Evolutionary conservation across 371 early-diverging fungal genomes (phyloP).

Genomic region (Paraphysoderma sedebokerense): DNA sequence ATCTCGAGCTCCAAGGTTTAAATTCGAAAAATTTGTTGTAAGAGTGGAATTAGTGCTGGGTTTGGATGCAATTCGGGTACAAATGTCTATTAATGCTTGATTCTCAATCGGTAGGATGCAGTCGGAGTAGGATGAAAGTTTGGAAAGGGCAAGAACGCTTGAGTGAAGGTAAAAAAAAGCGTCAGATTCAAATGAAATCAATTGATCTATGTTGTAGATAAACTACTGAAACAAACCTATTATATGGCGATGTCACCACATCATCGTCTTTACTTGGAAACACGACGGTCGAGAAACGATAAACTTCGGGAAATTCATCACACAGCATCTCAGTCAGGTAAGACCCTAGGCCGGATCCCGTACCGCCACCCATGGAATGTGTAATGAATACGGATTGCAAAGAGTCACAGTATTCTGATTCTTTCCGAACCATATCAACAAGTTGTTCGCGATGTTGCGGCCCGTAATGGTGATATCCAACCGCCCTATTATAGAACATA

Average conservation of each 20-base stretch:
- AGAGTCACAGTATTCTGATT: slow-evolving; percentile 42
- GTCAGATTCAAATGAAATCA: neutral
- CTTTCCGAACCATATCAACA: slow-evolving; percentile 27
- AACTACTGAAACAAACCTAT: too few species aligned
- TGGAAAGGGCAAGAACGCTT: slow-evolving; percentile 33
- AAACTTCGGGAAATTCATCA: slow-evolving; percentile 32
- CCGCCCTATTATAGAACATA: too few species aligned
- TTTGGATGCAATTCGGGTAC: slow-evolving; percentile 7
- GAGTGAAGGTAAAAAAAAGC: slow-evolving; percentile 1
- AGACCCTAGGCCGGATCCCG: slow-evolving; percentile 51
- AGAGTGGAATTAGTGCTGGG: neutral
- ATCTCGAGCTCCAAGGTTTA: slow-evolving; percentile 3
- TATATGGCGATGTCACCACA: slow-evolving; percentile 40
- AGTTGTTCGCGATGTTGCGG: slow-evolving; percentile 19
- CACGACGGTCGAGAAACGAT: slow-evolving; percentile 26
- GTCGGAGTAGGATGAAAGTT: slow-evolving; percentile 26
- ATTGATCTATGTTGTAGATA: too few species aligned
- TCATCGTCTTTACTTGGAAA: slow-evolving; percentile 24
- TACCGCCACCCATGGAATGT: slow-evolving; percentile 50
- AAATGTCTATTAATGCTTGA: slow-evolving; percentile 33
- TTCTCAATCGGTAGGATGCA: slow-evolving; percentile 52
- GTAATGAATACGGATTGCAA: slow-evolving; percentile 38
- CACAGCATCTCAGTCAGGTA: slow-evolving; percentile 23
- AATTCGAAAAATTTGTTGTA: slow-evolving; percentile 15
- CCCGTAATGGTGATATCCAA: slow-evolving; percentile 33